Percentiles rank a stretch among this genome's conserved stretches.
These are phyloP conservation scores for Fusarium nanum DNA, from an alignment of 2,329 filamentous ascomycete genomes.

Conservation along the genomic window DNA sequence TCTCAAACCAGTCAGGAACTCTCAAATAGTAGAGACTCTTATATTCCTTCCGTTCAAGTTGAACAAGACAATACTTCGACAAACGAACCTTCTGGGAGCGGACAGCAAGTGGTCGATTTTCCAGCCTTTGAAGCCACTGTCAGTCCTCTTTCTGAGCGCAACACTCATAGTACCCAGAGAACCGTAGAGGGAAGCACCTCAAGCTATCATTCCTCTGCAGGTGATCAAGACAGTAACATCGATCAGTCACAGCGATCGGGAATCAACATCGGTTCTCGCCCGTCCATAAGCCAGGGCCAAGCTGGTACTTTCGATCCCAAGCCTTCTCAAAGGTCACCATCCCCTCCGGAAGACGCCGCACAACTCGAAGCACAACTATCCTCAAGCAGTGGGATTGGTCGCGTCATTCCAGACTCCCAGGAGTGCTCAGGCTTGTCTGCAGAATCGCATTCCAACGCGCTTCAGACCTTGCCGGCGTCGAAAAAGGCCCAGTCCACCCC, in stretches of 20 bases:
- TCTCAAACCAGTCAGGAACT: conserved; percentile 2
- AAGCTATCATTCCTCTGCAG: neutral
- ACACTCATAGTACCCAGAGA: neutral
- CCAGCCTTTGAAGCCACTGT: neutral
- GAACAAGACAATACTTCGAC: conserved; percentile 6
- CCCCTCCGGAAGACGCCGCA: neutral
- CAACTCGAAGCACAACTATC: neutral
- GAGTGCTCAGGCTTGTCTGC: conserved; percentile 25
- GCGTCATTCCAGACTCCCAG: conserved; percentile 42
- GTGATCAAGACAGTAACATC: neutral
- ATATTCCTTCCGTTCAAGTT: neutral
- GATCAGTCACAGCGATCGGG: neutral
- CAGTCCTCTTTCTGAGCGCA: neutral
- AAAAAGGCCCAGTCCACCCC: conserved; percentile 7
- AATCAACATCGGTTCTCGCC: neutral
- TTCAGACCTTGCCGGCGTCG: neutral
- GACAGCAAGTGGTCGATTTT: neutral
- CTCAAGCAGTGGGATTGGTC: conserved; percentile 9
- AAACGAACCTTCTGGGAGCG: neutral
- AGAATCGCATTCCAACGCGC: neutral
- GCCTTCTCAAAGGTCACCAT: neutral
- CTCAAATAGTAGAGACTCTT: neutral
- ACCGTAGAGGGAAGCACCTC: neutral
- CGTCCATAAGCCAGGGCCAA: neutral
- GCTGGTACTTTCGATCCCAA: neutral